These are phyloP conservation scores for Phyllosticta citribraziliensis DNA, from an alignment of 2,329 filamentous ascomycete species.

Conservation along the genomic window DNA sequence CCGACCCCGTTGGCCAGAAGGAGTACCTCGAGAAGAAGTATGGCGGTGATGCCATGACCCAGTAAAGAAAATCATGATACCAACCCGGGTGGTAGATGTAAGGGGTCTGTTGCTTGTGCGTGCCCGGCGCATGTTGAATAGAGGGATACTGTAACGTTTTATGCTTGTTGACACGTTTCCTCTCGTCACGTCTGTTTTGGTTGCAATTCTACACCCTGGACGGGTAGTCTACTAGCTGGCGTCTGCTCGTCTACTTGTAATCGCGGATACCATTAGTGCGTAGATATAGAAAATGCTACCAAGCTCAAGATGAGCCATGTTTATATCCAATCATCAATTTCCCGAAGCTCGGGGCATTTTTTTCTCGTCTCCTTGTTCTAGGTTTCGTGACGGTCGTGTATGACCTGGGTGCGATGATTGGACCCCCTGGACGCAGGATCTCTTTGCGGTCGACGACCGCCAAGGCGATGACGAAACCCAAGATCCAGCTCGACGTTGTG, in stretches of 20 bases:
- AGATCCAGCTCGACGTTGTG: too few relatives aligned
- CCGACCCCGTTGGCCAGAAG: slow-evolving; percentile 31
- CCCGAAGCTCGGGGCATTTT: not conserved
- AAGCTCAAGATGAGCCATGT: not conserved
- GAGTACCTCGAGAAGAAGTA: slow-evolving; percentile 27
- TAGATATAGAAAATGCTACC: slow-evolving; percentile 11
- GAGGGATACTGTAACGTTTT: not conserved
- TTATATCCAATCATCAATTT: not conserved
- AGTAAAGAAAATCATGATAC: slow-evolving; percentile 3
- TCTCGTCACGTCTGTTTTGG: not conserved
- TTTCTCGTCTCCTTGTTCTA: not conserved
- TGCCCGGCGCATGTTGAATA: not conserved
- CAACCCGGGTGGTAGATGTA: not conserved
- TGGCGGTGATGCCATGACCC: slow-evolving; percentile 16
- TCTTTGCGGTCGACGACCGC: too few relatives aligned
- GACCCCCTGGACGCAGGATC: not conserved
- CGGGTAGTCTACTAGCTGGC: not conserved
- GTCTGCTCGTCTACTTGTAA: not conserved
- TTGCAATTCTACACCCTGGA: not conserved
- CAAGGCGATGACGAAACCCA: too few relatives aligned
- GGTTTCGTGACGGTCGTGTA: too few relatives aligned
- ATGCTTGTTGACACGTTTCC: not conserved
- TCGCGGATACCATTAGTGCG: slow-evolving; percentile 10
- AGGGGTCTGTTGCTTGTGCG: not conserved
- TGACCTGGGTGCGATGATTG: not conserved